phyloP scores from a whole-genome alignment of 805 yeast species.

The Wickerhamomyces subpelliculosus region DNA sequence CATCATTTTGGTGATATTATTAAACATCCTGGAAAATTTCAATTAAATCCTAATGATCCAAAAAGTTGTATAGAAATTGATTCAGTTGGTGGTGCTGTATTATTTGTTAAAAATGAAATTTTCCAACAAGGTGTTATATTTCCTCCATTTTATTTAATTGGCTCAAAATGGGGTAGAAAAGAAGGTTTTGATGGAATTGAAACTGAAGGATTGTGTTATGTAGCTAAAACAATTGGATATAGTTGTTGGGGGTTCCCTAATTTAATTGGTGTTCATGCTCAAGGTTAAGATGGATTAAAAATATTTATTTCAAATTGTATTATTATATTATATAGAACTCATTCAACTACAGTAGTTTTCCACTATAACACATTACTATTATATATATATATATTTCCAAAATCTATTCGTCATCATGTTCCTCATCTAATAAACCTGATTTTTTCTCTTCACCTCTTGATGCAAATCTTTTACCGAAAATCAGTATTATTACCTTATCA shows the following conservation, averaged over 20 bases:
- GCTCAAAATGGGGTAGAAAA: slow-evolving; percentile 36
- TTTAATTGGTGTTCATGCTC: slow-evolving; percentile 30
- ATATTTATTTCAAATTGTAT: too few species aligned
- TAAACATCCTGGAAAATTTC: slow-evolving; percentile 5
- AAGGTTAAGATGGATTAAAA: not conserved
- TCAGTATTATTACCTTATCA: slow-evolving; percentile 45
- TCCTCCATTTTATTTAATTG: slow-evolving; percentile 39
- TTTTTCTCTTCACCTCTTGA: slow-evolving; percentile 19
- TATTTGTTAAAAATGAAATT: slow-evolving; percentile 36
- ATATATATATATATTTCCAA: not conserved
- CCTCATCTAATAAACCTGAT: slow-evolving; percentile 11
- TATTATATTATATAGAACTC: too few species aligned
- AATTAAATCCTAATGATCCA: slow-evolving; percentile 1
- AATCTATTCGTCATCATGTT: slow-evolving; percentile 1
- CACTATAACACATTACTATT: too few species aligned
- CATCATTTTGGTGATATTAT: slow-evolving; percentile 10
- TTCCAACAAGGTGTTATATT: slow-evolving; percentile 40
- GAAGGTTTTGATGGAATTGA: slow-evolving; percentile 52
- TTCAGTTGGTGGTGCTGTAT: slow-evolving; percentile 46
- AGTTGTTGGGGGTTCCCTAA: slow-evolving; percentile 46
- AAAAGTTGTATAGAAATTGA: slow-evolving; percentile 21
- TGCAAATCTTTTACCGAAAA: slow-evolving; percentile 51
- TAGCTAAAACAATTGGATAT: slow-evolving; percentile 38
- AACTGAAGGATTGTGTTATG: slow-evolving; percentile 46
- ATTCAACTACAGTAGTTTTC: not conserved